These are phyloP conservation scores for Uronychia binucleata DNA, from an alignment of 73 alveolate species.

Conservation along the genomic window DNA sequence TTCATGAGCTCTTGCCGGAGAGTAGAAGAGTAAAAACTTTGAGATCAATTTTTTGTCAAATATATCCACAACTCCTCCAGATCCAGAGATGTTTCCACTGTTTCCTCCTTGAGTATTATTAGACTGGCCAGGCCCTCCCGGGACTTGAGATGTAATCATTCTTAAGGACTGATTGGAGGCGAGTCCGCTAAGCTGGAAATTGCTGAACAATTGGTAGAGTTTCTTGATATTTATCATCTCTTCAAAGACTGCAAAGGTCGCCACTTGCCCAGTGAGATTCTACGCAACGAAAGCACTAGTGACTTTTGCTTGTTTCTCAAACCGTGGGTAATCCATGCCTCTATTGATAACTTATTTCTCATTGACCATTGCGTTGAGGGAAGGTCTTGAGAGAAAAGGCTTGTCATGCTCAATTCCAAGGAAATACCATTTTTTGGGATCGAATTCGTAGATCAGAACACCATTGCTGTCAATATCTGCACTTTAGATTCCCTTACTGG, in stretches of 20 bases:
- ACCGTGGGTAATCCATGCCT: conserved; percentile 47
- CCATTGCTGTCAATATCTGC: conserved; percentile 45
- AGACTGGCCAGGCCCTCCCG: conserved; percentile 1
- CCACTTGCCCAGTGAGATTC: conserved; percentile 41
- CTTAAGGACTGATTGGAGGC: not conserved
- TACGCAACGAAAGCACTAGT: conserved; percentile 31
- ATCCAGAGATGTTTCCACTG: no score
- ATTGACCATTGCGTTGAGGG: conserved; percentile 41
- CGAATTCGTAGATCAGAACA: conserved; percentile 38
- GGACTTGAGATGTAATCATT: not conserved
- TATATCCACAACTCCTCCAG: conserved; percentile 6
- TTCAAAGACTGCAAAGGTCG: conserved; percentile 33
- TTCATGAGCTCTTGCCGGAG: conserved; percentile 48
- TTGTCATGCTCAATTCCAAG: conserved; percentile 52
- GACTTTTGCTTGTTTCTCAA: conserved; percentile 30
- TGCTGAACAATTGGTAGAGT: not conserved
- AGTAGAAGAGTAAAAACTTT: conserved; percentile 28
- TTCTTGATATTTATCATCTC: conserved; percentile 12
- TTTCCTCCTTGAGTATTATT: not conserved
- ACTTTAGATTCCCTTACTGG: conserved; percentile 4
- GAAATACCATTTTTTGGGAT: conserved; percentile 58
- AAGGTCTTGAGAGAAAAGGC: conserved; percentile 42
- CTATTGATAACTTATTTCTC: conserved; percentile 35
- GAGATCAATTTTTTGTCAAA: conserved; percentile 38
- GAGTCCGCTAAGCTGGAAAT: not conserved